A percentile compares a stretch with the other conserved stretches of the same genome.
Evolutionary conservation across 495 filamentous ascomycete genomes (phyloP).

Genomic region (Xylaria telfairii): DNA sequence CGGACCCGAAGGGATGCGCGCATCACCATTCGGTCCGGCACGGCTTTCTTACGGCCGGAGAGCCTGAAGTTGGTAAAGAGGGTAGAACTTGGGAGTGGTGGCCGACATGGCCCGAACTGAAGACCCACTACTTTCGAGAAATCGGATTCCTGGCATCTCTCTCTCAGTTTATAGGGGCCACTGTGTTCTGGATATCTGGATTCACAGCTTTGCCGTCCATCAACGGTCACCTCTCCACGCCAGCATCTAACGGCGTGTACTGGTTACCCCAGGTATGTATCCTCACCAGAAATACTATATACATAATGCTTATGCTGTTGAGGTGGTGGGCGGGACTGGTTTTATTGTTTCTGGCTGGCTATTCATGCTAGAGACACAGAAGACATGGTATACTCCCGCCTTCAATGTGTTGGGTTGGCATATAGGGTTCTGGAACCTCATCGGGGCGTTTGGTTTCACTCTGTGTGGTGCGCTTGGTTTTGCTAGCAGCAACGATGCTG

Average conservation of each 20-base stretch:
- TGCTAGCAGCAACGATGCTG: constrained; percentile 45
- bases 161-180: constrained; percentile 65
- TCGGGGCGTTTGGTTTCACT: constrained; percentile 70
- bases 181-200: constrained; percentile 72
- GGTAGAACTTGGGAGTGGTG: constrained; percentile 63
- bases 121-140: constrained; percentile 68
- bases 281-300: neutral
- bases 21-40: constrained; percentile 58
- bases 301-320: constrained; percentile 26
- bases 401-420: constrained; percentile 62
- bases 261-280: constrained; percentile 49
- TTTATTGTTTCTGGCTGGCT: constrained; percentile 66
- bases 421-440: constrained; percentile 51
- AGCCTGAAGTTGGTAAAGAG: neutral
- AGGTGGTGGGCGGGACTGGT: constrained; percentile 69
- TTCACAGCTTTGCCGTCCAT: constrained; percentile 70
- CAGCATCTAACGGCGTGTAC: constrained; percentile 59
- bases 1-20: constrained; percentile 44
- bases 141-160: constrained; percentile 71
- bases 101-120: constrained; percentile 62
- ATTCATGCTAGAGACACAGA: constrained; percentile 75
- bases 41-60: neutral
- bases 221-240: constrained; percentile 42
- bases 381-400: constrained; percentile 68
- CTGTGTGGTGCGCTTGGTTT: constrained; percentile 70